phyloP scores from a whole-genome alignment of 305 asterid species.

The Solanum hybrid region DNA sequence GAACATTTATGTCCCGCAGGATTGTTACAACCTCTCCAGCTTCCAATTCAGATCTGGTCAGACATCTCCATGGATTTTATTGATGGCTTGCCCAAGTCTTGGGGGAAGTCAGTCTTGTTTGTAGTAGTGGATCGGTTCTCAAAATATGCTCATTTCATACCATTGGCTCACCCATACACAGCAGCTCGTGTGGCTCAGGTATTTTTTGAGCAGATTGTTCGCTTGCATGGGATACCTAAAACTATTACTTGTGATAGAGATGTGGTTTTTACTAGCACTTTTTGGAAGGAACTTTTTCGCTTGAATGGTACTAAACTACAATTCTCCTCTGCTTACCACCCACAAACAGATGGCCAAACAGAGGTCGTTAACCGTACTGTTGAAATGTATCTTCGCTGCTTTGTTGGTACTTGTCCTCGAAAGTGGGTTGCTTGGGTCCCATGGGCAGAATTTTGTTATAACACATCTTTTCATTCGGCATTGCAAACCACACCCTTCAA shows the following conservation, averaged over 20 bases:
- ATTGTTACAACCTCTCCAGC: background rate
- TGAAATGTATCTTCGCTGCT: slow-evolving; percentile 2
- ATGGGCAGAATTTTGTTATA: slow-evolving; percentile 5
- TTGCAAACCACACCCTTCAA: slow-evolving; percentile 4
- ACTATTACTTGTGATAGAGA: slow-evolving; percentile 14
- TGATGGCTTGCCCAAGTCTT: background rate
- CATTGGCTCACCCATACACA: background rate
- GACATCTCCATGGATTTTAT: background rate
- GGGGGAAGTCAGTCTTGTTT: background rate
- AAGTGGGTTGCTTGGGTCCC: slow-evolving; percentile 10
- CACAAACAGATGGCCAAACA: background rate
- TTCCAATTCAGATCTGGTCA: background rate
- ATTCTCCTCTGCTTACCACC: slow-evolving; percentile 3
- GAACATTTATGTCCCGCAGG: background rate
- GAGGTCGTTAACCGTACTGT: slow-evolving; percentile 8
- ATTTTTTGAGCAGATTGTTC: background rate
- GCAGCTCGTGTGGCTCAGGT: background rate
- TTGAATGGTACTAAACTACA: background rate
- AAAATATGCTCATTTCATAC: background rate
- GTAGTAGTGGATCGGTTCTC: background rate
- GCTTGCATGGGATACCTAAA: background rate
- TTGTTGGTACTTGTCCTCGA: background rate
- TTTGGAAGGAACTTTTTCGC: slow-evolving; percentile 7
- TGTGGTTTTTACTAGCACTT: slow-evolving; percentile 2
- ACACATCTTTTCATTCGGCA: background rate